Evolutionary conservation across 2,329 filamentous ascomycete genomes (phyloP).

Genomic region (Aspergillus japonicus): DNA sequence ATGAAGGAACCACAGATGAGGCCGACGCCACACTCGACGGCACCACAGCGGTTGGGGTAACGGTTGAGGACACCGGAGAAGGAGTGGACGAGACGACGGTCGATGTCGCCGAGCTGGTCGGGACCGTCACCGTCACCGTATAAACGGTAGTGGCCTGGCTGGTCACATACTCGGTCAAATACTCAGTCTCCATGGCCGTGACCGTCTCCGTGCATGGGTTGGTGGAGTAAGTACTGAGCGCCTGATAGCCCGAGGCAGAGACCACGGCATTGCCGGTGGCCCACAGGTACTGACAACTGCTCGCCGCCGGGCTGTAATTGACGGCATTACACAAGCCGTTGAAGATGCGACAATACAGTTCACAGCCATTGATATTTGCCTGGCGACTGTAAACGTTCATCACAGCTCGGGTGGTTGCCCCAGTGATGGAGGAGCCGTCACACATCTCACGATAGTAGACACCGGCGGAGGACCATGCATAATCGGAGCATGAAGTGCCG

Average conservation of each 20-base stretch:
- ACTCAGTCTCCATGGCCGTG: not conserved
- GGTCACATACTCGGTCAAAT: not conserved
- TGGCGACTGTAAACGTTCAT: not conserved
- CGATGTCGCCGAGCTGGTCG: not conserved
- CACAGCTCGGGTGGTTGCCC: not conserved
- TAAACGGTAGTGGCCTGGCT: not conserved
- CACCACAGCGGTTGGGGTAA: not conserved
- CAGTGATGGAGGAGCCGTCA: not conserved
- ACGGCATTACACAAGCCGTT: not conserved
- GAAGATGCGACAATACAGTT: not conserved
- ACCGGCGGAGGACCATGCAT: not conserved
- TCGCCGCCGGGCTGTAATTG: not conserved
- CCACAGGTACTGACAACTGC: not conserved
- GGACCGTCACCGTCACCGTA: not conserved
- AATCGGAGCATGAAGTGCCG: not conserved
- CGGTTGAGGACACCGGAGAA: not conserved
- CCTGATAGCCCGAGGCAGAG: conserved; percentile 1
- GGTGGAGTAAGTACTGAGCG: not conserved
- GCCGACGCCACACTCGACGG: not conserved
- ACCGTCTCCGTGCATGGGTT: not conserved
- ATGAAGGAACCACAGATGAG: not conserved
- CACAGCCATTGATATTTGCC: not conserved
- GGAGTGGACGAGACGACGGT: not conserved
- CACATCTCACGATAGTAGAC: not conserved
- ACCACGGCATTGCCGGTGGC: not conserved